These are phyloP conservation scores for Plenodomus lindquistii DNA, from an alignment of 2,329 filamentous ascomycete genomes.

Conservation along the genomic window DNA sequence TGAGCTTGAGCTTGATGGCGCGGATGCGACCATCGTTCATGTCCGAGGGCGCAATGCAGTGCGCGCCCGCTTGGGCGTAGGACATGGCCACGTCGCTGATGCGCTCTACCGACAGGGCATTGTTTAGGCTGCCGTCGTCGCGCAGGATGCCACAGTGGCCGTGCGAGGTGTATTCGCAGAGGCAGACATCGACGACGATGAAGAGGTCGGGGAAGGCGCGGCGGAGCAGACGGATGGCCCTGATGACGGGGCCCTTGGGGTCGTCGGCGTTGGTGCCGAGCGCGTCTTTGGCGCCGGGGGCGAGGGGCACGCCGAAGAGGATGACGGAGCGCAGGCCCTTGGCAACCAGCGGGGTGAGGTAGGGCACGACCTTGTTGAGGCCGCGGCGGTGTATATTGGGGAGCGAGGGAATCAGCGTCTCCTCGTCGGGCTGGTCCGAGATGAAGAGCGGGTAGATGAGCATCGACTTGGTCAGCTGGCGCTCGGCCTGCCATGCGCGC, in stretches of 20 bases:
- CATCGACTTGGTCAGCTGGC: constrained; percentile 75
- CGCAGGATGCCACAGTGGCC: constrained; percentile 96
- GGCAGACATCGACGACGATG: constrained; percentile 89
- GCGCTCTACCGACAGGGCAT: constrained; percentile 87
- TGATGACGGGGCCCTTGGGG: constrained; percentile 88
- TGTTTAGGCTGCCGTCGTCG: constrained; percentile 91
- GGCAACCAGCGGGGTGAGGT: constrained; percentile 81
- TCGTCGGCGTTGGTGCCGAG: constrained; percentile 92
- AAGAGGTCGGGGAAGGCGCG: constrained; percentile 87
- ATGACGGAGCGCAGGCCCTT: constrained; percentile 94
- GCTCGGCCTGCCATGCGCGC: constrained; percentile 57
- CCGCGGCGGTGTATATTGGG: constrained; percentile 89
- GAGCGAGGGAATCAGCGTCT: constrained; percentile 85
- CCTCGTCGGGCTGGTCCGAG: constrained; percentile 91
- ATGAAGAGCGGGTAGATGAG: constrained; percentile 97
- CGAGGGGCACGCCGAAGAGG: constrained; percentile 89
- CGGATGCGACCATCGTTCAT: constrained; percentile 99
- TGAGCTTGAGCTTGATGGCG: constrained; percentile 96
- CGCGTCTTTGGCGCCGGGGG: constrained; percentile 80
- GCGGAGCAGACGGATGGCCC: constrained; percentile 80
- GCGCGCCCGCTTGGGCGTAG: constrained; percentile 92
- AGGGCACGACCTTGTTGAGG: constrained; percentile 80
- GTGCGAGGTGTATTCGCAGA: constrained; percentile 98
- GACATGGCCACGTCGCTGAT: constrained; percentile 97
- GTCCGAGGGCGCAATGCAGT: constrained; percentile 95